phyloP scores from a whole-genome alignment of 371 early-diverging fungal genomes.

The Basidiobolus meristosporus region DNA sequence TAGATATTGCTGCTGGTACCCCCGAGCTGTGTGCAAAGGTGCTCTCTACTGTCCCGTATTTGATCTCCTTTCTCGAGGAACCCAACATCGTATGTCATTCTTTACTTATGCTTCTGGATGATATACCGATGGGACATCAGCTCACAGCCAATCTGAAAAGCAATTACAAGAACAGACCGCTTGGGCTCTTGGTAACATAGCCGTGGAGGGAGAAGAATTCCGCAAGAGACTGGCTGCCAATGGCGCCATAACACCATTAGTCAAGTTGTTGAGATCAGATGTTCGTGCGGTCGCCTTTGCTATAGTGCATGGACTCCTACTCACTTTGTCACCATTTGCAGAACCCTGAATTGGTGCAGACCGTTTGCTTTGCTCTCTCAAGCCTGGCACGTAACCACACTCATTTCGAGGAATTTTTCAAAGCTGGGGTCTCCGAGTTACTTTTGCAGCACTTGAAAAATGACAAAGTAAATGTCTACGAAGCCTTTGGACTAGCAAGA shows the following conservation, averaged over 20 bases:
- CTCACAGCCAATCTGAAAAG: conserved; percentile 8
- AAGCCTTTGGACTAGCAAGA: not conserved
- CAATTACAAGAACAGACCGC: conserved; percentile 52
- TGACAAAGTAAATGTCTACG: conserved; percentile 4
- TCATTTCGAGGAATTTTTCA: conserved; percentile 22
- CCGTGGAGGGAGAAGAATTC: conserved; percentile 34
- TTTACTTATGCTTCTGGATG: no score
- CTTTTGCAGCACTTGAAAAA: conserved; percentile 19
- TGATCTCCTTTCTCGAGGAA: conserved; percentile 25
- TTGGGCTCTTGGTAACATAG: conserved; percentile 53
- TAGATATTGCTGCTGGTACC: conserved; percentile 44
- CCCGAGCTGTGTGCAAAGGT: conserved; percentile 30
- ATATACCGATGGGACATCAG: no score
- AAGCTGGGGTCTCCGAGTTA: conserved; percentile 13
- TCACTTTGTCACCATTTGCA: conserved; percentile 1
- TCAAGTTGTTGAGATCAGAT: conserved; percentile 23
- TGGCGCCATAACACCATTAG: conserved; percentile 33
- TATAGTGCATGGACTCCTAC: not conserved
- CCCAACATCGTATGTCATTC: no score
- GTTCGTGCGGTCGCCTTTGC: conserved; percentile 5
- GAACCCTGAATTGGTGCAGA: conserved; percentile 33
- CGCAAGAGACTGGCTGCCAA: conserved; percentile 30
- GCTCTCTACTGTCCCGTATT: conserved; percentile 26
- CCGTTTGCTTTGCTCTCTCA: conserved; percentile 58
- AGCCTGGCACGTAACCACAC: conserved; percentile 40